A percentile compares a stretch with the other conserved stretches of the same genome.
Evolutionary conservation across 352 stramenopile species (phyloP).

Genomic region (Phytophthora pisi): DNA sequence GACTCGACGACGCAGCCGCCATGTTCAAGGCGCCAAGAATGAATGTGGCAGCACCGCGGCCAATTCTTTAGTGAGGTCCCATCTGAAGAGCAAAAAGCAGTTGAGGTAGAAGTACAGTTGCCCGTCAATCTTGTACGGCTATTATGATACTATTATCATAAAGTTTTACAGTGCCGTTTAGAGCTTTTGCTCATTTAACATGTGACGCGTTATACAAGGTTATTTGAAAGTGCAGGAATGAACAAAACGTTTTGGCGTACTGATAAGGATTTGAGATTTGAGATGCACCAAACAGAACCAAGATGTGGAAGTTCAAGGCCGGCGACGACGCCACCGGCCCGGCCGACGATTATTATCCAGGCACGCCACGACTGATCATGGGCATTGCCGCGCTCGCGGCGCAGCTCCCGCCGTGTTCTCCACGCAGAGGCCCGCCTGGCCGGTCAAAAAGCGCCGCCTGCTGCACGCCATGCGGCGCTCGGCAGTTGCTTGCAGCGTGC

Average conservation of each 20-base stretch:
- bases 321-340: neutral
- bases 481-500: slow-evolving; percentile 22
- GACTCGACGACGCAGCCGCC: neutral
- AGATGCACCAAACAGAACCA: too few species aligned
- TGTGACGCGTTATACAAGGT: too few species aligned
- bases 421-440: neutral
- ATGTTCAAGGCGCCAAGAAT: slow-evolving; percentile 10
- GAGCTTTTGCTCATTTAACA: too few species aligned
- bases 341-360: neutral
- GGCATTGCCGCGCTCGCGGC: neutral
- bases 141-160: neutral
- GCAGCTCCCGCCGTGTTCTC: neutral
- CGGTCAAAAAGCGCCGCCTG: neutral
- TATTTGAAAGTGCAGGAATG: too few species aligned
- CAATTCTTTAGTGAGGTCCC: slow-evolving; percentile 22
- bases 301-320: slow-evolving; percentile 10
- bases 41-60: slow-evolving; percentile 14
- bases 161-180: neutral
- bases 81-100: neutral
- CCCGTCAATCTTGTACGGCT: too few species aligned
- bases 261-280: slow-evolving; percentile 1
- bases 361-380: slow-evolving; percentile 5
- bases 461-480: slow-evolving; percentile 21
- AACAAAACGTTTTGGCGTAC: too few species aligned
- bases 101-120: neutral